Base-by-base conservation (phyloP, 169 alveolate genomes). In the Cryptosporidium felis region DNA sequence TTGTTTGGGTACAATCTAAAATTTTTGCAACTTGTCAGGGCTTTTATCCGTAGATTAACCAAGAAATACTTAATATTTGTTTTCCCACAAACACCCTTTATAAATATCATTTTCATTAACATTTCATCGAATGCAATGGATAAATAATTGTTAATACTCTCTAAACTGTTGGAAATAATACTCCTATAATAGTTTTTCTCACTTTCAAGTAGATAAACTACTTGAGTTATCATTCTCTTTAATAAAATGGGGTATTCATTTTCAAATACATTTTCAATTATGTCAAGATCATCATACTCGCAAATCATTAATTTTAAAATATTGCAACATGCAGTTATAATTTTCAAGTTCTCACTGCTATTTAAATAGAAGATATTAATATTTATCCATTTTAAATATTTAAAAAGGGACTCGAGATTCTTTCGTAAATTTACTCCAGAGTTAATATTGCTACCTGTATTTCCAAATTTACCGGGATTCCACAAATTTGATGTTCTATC, bases 381-480 rank as follows among this genome's bases (percentile, higher is more conserved):
- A 46, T 65, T 65, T 3, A 65, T 10, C 62, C 62, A 65, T 53
- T 32, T 74, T 30, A 74, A 74, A 32, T 74, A 65, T 21, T 26
- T 44, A 46, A 45, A 65, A 6, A 65, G 23, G 26, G 40, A 12
- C 1, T 16, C 34, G 3, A 65, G 42, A 34, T 32, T 65, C 9
- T 12, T 1, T 28, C 16, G 59, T 14, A 28, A n/a, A 28, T 23
- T 62, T 65, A 46, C 60, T 41, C 80, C 21, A 56, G 28, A 56
- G 40, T 12, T 61, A 38, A 34, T 14, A 16, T 30, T 5, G 28
- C 16, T 9, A 53, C 21, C 5, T 21, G 85, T 51, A 12, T 8
- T 36, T 34, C 85, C 85, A 49, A 74, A 74, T 74, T 40, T 53
- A 3, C 66, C 74, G 21, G 85, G 85, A 30, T 40, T 49, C 85